These are phyloP conservation scores for Xylariaceae sp. DNA, from an alignment of 2,329 filamentous ascomycete species.

Conservation along the genomic window DNA sequence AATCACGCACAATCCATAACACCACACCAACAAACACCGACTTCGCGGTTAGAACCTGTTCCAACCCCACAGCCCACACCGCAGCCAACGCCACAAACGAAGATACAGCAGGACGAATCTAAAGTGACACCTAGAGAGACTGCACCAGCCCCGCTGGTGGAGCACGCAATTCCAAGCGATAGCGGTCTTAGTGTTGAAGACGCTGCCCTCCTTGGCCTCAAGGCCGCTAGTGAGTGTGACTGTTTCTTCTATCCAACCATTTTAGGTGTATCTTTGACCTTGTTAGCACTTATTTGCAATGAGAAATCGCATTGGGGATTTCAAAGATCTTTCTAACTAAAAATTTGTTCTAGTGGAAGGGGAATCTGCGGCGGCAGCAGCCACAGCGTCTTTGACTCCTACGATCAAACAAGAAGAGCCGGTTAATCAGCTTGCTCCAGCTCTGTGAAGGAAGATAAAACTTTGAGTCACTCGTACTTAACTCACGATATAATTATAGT, in stretches of 20 bases:
- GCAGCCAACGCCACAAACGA: conserved; percentile 2
- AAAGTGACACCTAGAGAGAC: conserved; percentile 9
- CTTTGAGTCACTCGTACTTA: neutral
- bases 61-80: conserved; percentile 9
- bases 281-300: too few species aligned
- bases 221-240: conserved; percentile 22
- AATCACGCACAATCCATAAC: neutral
- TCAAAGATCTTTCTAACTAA: neutral
- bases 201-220: conserved; percentile 25
- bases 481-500: neutral
- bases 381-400: conserved; percentile 2
- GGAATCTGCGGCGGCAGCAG: conserved; percentile 16
- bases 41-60: conserved; percentile 3
- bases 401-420: neutral
- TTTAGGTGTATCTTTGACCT: neutral
- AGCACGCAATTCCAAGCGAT: conserved; percentile 15
- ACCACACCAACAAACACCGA: conserved; percentile 2
- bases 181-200: conserved; percentile 27
- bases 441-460: conserved; percentile 15
- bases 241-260: neutral
- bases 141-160: conserved; percentile 1
- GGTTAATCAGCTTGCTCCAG: too few species aligned
- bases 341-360: conserved; percentile 11
- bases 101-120: conserved; percentile 6
- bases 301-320: too few species aligned